Evolutionary conservation across 768 basidiomycete genomes (phyloP).

Genomic region (Lactarius quietus): DNA sequence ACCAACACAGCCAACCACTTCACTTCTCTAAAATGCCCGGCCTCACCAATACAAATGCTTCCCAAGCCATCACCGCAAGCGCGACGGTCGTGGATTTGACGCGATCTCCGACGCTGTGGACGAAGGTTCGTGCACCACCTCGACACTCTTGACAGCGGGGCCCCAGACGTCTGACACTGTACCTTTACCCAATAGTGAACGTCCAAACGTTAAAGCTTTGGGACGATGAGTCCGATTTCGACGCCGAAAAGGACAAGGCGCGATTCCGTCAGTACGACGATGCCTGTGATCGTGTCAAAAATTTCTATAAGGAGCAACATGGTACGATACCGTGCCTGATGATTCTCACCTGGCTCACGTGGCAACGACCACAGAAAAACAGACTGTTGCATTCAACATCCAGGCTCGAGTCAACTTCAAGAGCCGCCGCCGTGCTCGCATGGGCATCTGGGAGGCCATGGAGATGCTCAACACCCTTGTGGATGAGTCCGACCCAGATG

Average conservation of each 20-base stretch:
- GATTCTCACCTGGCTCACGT: constrained; percentile 9
- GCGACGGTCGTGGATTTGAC: constrained; percentile 39
- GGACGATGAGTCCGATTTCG: constrained; percentile 57
- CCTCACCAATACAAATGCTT: constrained; percentile 1
- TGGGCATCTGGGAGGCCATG: constrained; percentile 83
- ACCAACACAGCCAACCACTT: not conserved
- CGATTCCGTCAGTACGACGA: constrained; percentile 69
- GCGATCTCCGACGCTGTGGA: constrained; percentile 47
- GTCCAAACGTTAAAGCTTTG: constrained; percentile 56
- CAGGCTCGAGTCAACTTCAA: constrained; percentile 72
- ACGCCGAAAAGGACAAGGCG: constrained; percentile 60
- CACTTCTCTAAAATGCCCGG: constrained; percentile 15
- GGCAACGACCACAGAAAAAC: constrained; percentile 56
- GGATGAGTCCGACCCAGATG: constrained; percentile 90
- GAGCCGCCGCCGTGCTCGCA: constrained; percentile 60
- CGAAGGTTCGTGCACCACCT: constrained; percentile 37
- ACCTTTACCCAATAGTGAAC: constrained; percentile 49
- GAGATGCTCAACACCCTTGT: constrained; percentile 83
- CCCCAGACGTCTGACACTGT: constrained; percentile 6
- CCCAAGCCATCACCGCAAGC: constrained; percentile 7
- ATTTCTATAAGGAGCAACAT: constrained; percentile 76
- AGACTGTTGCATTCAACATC: constrained; percentile 84
- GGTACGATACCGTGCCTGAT: constrained; percentile 39
- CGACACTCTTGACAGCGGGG: not conserved
- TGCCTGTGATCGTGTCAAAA: constrained; percentile 75